These are phyloP conservation scores for Hydrangea macrophylla DNA, from an alignment of 148 eudicot species.

Conservation along the genomic window DNA sequence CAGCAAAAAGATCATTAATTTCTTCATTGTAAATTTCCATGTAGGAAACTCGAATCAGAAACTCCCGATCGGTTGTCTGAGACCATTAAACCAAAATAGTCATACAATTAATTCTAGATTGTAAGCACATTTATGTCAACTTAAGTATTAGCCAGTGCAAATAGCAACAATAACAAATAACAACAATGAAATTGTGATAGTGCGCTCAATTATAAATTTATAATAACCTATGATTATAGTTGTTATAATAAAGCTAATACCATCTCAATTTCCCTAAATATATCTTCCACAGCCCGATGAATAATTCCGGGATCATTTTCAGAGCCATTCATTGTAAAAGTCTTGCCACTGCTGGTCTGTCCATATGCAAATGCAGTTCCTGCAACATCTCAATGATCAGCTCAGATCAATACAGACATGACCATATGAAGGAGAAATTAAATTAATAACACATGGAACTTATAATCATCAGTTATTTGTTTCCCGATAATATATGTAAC, in stretches of 20 bases:
- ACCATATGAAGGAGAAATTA: not conserved
- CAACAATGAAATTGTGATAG: not conserved
- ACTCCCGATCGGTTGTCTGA: conserved; percentile 72
- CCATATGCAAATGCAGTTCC: conserved; percentile 99
- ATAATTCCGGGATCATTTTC: conserved; percentile 84
- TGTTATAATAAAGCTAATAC: no score
- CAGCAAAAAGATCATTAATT: conserved; percentile 83
- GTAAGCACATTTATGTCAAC: not conserved
- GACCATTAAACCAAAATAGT: conserved; percentile 3
- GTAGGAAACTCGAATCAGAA: conserved; percentile 89
- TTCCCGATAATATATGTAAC: not conserved
- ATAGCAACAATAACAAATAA: not conserved
- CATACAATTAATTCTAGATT: not conserved
- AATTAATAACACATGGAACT: not conserved
- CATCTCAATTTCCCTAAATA: conserved; percentile 60
- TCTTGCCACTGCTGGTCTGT: conserved; percentile 98
- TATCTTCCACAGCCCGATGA: conserved; percentile 79
- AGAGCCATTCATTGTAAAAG: conserved; percentile 96
- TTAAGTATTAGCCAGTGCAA: not conserved
- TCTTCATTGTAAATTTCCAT: conserved; percentile 99
- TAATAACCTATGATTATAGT: no score
- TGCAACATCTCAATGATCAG: conserved; percentile 20
- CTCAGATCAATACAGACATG: not conserved
- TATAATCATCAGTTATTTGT: not conserved
- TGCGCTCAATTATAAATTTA: no score